Evolutionary conservation across 1,139 yeast species (phyloP).

Genomic region (Protomyces arabidopsidicola): DNA sequence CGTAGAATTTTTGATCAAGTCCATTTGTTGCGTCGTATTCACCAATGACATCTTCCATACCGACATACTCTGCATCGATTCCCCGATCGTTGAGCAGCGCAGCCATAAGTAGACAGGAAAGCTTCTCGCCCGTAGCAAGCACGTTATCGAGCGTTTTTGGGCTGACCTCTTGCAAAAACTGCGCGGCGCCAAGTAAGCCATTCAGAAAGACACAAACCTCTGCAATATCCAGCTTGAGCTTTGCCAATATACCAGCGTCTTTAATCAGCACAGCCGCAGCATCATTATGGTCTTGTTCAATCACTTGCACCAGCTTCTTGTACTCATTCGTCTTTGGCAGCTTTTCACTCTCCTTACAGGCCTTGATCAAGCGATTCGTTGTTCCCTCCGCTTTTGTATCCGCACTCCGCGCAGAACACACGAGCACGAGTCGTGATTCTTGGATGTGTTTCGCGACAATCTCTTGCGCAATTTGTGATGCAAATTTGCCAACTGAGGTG

Average conservation of each 20-base stretch:
- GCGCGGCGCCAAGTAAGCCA: constrained; percentile 75
- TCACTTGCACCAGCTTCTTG: constrained; percentile 48
- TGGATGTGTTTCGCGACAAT: constrained; percentile 54
- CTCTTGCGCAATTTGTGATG: constrained; percentile 74
- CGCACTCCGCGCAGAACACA: constrained; percentile 91
- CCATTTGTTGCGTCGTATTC: constrained; percentile 41
- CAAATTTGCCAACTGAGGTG: constrained; percentile 94
- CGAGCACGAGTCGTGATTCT: constrained; percentile 78
- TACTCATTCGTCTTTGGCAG: constrained; percentile 30
- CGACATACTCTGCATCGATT: constrained; percentile 68
- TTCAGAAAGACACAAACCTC: constrained; percentile 63
- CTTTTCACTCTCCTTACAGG: constrained; percentile 16
- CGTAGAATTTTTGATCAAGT: constrained; percentile 63
- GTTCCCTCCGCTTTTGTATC: constrained; percentile 92
- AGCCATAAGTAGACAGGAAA: constrained; percentile 83
- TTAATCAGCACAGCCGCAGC: constrained; percentile 61
- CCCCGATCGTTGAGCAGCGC: constrained; percentile 79
- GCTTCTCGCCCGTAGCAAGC: constrained; percentile 90
- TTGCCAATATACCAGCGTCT: constrained; percentile 45
- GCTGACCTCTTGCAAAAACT: constrained; percentile 85
- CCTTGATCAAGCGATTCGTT: constrained; percentile 49
- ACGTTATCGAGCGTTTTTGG: constrained; percentile 82
- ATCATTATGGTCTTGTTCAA: constrained; percentile 68
- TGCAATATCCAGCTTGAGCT: constrained; percentile 55
- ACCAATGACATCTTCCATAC: constrained; percentile 62